Percentiles rank a stretch among this genome's conserved stretches.
Evolutionary conservation across 2,329 filamentous ascomycete genomes (phyloP).

Genomic region (Colletotrichum destructivum): DNA sequence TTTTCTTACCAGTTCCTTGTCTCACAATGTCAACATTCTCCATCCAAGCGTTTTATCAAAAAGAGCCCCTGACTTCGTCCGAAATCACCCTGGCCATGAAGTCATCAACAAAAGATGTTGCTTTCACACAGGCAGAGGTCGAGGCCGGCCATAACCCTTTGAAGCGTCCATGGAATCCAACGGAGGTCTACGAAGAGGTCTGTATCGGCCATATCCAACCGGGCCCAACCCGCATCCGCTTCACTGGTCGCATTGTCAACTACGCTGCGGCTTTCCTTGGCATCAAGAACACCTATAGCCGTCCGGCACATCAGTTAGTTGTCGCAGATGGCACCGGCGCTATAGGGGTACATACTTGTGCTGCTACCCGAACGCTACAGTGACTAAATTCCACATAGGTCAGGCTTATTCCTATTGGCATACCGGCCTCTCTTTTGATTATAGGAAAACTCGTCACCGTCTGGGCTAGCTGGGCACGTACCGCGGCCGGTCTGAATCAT

Average conservation of each 20-base stretch:
- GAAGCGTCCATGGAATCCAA: conserved; percentile 57
- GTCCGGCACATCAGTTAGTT: conserved; percentile 66
- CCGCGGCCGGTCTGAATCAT: conserved; percentile 54
- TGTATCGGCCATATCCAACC: conserved; percentile 63
- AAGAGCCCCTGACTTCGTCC: conserved; percentile 43
- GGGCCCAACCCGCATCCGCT: conserved; percentile 65
- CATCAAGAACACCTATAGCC: conserved; percentile 53
- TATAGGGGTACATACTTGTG: conserved; percentile 60
- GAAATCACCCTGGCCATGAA: conserved; percentile 35
- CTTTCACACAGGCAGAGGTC: conserved; percentile 66
- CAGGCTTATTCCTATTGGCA: conserved; percentile 59
- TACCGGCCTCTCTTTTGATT: conserved; percentile 48
- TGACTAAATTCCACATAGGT: conserved; percentile 52
- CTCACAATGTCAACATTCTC: conserved; percentile 46
- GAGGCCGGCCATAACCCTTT: conserved; percentile 55
- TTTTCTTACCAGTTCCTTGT: background rate
- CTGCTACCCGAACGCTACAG: background rate
- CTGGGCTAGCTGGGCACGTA: conserved; percentile 71
- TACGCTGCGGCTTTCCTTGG: conserved; percentile 60
- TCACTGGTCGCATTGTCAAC: conserved; percentile 71
- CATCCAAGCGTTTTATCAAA: conserved; percentile 54
- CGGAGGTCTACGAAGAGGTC: conserved; percentile 62
- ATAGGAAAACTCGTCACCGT: conserved; percentile 70
- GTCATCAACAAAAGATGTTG: conserved; percentile 56
- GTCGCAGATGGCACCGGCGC: conserved; percentile 70